These are phyloP conservation scores for Ogataea allantospora DNA, from an alignment of 805 yeast genomes.

Conservation along the genomic window DNA sequence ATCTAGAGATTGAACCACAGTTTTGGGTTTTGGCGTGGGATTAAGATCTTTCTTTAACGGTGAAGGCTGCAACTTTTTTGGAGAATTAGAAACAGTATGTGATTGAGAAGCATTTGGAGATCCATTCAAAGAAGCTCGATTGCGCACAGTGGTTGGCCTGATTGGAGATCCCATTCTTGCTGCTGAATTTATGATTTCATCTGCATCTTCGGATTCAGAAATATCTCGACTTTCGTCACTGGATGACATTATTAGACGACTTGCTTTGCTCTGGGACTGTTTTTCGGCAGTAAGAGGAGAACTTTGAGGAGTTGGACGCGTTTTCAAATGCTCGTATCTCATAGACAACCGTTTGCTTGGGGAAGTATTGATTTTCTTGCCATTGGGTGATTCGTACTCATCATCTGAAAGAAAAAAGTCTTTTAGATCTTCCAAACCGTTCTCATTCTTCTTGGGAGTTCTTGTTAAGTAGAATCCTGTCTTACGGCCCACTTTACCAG, in stretches of 20 bases:
- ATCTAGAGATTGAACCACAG: not conserved
- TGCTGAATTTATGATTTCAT: constrained; percentile 31
- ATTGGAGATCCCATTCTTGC: constrained; percentile 32
- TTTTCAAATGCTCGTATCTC: constrained; percentile 16
- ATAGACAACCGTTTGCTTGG: constrained; percentile 20
- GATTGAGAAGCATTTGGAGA: constrained; percentile 17
- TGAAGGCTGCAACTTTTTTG: constrained; percentile 20
- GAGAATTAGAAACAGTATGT: constrained; percentile 2
- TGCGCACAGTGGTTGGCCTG: constrained; percentile 18
- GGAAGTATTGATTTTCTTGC: constrained; percentile 12
- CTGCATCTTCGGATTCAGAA: constrained; percentile 28
- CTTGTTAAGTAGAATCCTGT: constrained; percentile 48
- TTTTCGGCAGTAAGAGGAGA: not conserved
- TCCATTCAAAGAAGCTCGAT: constrained; percentile 19
- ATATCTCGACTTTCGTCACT: constrained; percentile 7
- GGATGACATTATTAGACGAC: constrained; percentile 3
- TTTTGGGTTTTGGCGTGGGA: not conserved
- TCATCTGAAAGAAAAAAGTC: constrained; percentile 59
- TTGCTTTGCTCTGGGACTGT: not conserved
- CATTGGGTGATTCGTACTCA: constrained; percentile 34
- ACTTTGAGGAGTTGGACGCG: constrained; percentile 5
- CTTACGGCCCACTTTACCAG: constrained; percentile 63
- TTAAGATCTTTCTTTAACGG: constrained; percentile 19
- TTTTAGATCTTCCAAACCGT: constrained; percentile 66
- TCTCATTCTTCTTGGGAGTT: constrained; percentile 49